phyloP scores from a whole-genome alignment of 768 basidiomycete species.

The Arthromyces matolae region DNA sequence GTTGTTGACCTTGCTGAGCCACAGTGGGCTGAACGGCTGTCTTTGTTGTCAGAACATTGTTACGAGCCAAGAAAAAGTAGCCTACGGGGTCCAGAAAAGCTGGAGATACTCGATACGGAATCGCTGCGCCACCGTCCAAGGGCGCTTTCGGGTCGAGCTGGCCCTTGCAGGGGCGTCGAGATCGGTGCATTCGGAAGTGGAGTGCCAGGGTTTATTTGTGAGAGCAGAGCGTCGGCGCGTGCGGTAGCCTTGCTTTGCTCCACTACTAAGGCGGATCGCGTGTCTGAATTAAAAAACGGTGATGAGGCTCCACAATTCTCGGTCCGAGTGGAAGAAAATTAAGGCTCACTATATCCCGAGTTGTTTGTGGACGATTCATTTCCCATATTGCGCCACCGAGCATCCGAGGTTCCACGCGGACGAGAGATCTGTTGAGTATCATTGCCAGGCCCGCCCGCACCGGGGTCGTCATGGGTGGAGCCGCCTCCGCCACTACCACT shows the following conservation, averaged over 20 bases:
- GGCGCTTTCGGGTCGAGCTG: background rate
- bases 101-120: background rate
- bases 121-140: conserved; percentile 8
- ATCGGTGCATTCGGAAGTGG: background rate
- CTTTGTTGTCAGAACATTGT: background rate
- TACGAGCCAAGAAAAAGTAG: background rate
- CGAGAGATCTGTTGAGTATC: conserved; percentile 38
- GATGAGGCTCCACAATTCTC: background rate
- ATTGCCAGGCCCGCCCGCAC: conserved; percentile 17
- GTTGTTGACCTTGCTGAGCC: background rate
- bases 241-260: background rate
- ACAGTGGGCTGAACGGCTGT: background rate
- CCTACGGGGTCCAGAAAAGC: background rate
- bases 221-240: background rate
- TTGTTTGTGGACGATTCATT: conserved; percentile 20
- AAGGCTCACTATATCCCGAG: conserved; percentile 28
- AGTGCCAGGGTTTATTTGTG: background rate
- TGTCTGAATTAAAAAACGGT: background rate
- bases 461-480: conserved; percentile 24
- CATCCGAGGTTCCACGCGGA: conserved; percentile 74
- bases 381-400: conserved; percentile 43
- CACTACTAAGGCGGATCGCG: background rate
- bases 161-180: background rate
- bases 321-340: background rate
- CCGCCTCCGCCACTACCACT: conserved; percentile 37